Conservation (phyloP, 495 filamentous ascomycete species). For the Penicillium riverlandense region DNA sequence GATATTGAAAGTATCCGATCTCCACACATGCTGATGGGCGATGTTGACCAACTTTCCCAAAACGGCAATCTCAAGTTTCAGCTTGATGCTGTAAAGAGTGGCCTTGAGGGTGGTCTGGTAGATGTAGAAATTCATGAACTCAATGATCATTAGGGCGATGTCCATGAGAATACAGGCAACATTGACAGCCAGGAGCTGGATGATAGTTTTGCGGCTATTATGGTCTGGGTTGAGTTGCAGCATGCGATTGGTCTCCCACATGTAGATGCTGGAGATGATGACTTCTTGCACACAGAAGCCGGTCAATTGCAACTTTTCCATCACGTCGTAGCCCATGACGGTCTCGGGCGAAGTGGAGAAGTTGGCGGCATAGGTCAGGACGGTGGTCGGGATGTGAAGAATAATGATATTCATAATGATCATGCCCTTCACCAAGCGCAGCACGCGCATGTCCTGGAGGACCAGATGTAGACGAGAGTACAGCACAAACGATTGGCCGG, state of each 20-base stretch:
- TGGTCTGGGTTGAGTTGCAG: conserved; percentile 16
- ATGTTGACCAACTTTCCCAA: conserved; percentile 23
- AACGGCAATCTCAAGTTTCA: conserved; percentile 23
- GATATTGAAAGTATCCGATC: conserved; percentile 5
- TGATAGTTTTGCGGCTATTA: conserved; percentile 18
- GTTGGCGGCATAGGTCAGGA: conserved; percentile 24
- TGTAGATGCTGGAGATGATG: conserved; percentile 21
- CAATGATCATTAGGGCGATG: conserved; percentile 22
- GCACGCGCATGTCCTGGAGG: conserved; percentile 14
- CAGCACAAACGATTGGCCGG: conserved; percentile 33
- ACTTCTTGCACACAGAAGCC: conserved; percentile 24
- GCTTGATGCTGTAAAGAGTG: conserved; percentile 21
- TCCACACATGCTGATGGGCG: conserved; percentile 21
- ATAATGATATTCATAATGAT: conserved; percentile 27
- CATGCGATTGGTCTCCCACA: conserved; percentile 26
- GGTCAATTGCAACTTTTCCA: conserved; percentile 23
- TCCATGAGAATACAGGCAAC: conserved; percentile 25
- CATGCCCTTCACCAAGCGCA: conserved; percentile 25
- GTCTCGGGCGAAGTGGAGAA: conserved; percentile 6
- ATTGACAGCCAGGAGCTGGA: conserved; percentile 23
- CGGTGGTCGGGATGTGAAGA: conserved; percentile 28
- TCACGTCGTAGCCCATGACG: conserved; percentile 17
- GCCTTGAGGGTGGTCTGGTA: conserved; percentile 25
- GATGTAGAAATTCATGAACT: conserved; percentile 25
- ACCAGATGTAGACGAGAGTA: conserved; percentile 37